Percentiles rank a stretch among this genome's conserved stretches.
These are phyloP conservation scores for Rhizopus stolonifer DNA, from an alignment of 371 early-diverging fungal species.

Conservation along the genomic window DNA sequence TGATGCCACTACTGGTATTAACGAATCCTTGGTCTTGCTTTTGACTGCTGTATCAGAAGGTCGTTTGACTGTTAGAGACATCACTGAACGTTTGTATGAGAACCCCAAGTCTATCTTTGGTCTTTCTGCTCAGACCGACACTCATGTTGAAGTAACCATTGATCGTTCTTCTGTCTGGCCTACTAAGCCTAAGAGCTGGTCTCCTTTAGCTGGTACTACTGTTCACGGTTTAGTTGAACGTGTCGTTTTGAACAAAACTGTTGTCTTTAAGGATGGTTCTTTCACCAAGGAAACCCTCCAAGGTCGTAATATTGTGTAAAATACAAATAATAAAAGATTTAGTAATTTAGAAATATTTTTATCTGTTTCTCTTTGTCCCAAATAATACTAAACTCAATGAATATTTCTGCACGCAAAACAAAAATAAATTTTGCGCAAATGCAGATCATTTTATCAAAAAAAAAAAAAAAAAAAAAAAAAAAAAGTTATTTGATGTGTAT, in stretches of 20 bases:
- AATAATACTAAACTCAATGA: too few relatives aligned
- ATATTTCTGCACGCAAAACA: too few relatives aligned
- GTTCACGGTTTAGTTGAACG: constrained; percentile 74
- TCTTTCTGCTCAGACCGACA: constrained; percentile 83
- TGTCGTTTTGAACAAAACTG: constrained; percentile 81
- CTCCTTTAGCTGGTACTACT: constrained; percentile 47
- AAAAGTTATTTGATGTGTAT: too few relatives aligned
- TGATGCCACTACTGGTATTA: constrained; percentile 58
- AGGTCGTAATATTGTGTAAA: constrained; percentile 61
- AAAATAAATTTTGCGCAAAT: too few relatives aligned
- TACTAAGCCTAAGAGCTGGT: constrained; percentile 42
- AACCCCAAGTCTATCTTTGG: constrained; percentile 91
- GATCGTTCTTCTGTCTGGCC: constrained; percentile 54
- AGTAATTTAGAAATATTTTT: too few relatives aligned
- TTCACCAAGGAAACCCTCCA: constrained; percentile 39
- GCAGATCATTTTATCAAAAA: too few relatives aligned
- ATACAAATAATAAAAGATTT: too few relatives aligned
- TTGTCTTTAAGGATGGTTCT: constrained; percentile 82
- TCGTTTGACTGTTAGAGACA: constrained; percentile 77
- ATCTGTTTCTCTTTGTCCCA: too few relatives aligned
- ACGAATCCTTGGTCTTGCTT: constrained; percentile 79
- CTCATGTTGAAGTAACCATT: constrained; percentile 84
- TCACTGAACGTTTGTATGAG: constrained; percentile 70
- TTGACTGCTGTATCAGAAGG: constrained; percentile 82
- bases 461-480: too few relatives aligned